Percentiles rank a stretch among this genome's conserved stretches.
phyloP scores from a whole-genome alignment of 768 basidiomycete genomes.

The Naganishia antarctica region DNA sequence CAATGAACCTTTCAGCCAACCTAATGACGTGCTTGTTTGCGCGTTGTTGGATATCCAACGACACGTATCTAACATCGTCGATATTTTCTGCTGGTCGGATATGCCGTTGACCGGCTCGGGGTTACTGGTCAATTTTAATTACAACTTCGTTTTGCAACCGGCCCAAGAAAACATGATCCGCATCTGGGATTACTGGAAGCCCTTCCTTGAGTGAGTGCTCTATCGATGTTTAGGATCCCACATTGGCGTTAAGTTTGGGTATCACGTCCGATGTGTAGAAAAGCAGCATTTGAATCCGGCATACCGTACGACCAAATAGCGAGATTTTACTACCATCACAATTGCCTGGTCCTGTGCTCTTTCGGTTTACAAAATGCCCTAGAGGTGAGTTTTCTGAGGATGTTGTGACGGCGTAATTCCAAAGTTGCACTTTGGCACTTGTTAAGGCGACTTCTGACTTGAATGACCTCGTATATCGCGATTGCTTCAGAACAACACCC shows the following conservation, averaged over 20 bases:
- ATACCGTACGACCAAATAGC: slow-evolving; percentile 49
- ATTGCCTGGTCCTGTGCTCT: slow-evolving; percentile 77
- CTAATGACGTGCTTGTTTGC: slow-evolving; percentile 53
- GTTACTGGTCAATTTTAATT: slow-evolving; percentile 5
- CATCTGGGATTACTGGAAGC: slow-evolving; percentile 13
- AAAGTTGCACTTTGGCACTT: too few species aligned
- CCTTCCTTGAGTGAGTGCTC: background rate
- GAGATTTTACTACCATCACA: slow-evolving; percentile 78
- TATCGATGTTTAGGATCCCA: too few species aligned
- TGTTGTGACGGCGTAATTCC: too few species aligned
- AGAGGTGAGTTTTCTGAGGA: slow-evolving; percentile 56
- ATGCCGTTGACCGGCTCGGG: slow-evolving; percentile 14
- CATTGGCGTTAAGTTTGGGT: too few species aligned
- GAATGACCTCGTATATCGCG: too few species aligned
- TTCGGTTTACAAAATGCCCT: slow-evolving; percentile 96
- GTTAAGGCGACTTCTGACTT: too few species aligned
- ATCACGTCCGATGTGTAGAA: too few species aligned
- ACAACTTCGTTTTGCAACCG: slow-evolving; percentile 8
- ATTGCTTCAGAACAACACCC: background rate
- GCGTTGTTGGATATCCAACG: slow-evolving; percentile 85
- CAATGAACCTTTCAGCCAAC: slow-evolving; percentile 54
- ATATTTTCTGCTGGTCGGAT: slow-evolving; percentile 69
- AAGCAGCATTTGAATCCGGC: slow-evolving; percentile 8
- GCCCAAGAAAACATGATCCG: slow-evolving; percentile 8
- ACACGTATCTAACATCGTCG: slow-evolving; percentile 78